A percentile compares a stretch with the other conserved stretches of the same genome.
Conservation (phyloP, 805 yeast genomes). For the Kodamaea restingae region DNA sequence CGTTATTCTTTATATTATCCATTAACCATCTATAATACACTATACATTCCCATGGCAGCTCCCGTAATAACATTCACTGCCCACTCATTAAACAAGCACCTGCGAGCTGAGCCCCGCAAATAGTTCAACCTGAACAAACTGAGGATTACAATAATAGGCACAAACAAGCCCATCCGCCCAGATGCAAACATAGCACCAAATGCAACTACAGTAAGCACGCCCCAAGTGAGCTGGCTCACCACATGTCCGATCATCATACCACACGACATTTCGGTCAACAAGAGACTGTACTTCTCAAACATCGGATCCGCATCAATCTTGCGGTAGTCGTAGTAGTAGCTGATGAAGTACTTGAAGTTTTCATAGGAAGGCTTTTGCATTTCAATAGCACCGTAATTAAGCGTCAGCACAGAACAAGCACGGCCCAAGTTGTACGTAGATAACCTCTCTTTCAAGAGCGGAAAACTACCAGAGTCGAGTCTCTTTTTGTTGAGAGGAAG, state of each 20-base stretch:
- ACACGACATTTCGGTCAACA: conserved; percentile 15
- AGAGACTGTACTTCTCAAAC: conserved; percentile 20
- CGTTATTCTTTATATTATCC: background rate
- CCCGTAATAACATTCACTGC: background rate
- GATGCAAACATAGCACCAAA: conserved; percentile 4
- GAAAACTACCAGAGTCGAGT: conserved; percentile 7
- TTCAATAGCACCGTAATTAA: conserved; percentile 9
- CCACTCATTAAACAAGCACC: conserved; percentile 4
- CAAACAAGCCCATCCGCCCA: conserved; percentile 1
- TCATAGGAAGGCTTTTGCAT: conserved; percentile 7
- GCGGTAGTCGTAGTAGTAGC: conserved; percentile 21
- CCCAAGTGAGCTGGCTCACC: conserved; percentile 18
- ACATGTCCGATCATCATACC: conserved; percentile 7
- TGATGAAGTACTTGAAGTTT: conserved; percentile 13
- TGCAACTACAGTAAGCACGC: conserved; percentile 10
- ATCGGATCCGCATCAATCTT: conserved; percentile 21
- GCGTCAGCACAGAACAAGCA: conserved; percentile 11
- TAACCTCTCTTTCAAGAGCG: conserved; percentile 15
- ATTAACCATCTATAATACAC: conserved; percentile 1
- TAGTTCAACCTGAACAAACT: conserved; percentile 22
- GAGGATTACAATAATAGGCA: conserved; percentile 4
- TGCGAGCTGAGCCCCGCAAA: conserved; percentile 11
- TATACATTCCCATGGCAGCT: conserved; percentile 4
- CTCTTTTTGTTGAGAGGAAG: conserved; percentile 12
- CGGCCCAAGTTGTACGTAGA: conserved; percentile 19